These are phyloP conservation scores for Rasamsonia emersonii DNA, from an alignment of 2,329 filamentous ascomycete genomes.

Conservation along the genomic window DNA sequence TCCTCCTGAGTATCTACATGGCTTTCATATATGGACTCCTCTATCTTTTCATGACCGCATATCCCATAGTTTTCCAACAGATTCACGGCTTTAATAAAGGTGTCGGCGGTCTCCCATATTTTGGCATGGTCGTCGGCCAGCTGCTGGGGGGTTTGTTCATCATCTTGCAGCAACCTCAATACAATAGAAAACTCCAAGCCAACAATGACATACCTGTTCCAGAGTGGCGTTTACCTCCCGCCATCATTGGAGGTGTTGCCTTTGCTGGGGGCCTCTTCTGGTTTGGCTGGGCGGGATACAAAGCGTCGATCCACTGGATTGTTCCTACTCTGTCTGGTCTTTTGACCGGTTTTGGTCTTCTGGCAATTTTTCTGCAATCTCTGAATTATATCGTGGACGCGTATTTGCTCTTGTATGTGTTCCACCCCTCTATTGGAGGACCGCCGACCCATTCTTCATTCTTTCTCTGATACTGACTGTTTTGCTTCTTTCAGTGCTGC, in stretches of 20 bases:
- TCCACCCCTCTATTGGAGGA: too few relatives aligned
- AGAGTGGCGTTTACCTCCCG: conserved; percentile 38
- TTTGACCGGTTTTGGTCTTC: conserved; percentile 41
- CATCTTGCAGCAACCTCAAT: conserved; percentile 30
- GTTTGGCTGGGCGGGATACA: conserved; percentile 35
- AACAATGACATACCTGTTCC: conserved; percentile 28
- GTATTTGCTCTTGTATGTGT: conserved; percentile 21
- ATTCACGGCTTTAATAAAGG: conserved; percentile 31
- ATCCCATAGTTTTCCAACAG: conserved; percentile 37
- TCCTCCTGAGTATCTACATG: conserved; percentile 34
- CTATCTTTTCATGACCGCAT: conserved; percentile 35
- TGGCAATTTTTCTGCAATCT: conserved; percentile 40
- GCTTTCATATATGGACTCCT: conserved; percentile 26
- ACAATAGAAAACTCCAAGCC: conserved; percentile 25
- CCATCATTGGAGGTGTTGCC: conserved; percentile 37
- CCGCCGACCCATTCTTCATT: background rate
- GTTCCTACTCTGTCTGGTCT: conserved; percentile 32
- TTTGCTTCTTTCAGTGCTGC: conserved; percentile 31
- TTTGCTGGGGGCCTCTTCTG: conserved; percentile 38
- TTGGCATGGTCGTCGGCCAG: conserved; percentile 21
- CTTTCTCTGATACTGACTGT: conserved; percentile 1
- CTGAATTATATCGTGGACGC: conserved; percentile 38
- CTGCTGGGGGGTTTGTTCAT: conserved; percentile 23
- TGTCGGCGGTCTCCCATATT: conserved; percentile 36
- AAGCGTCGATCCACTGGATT: conserved; percentile 29